phyloP scores from a whole-genome alignment of 2,329 filamentous ascomycete genomes.

The Teratosphaeria nubilosa region DNA sequence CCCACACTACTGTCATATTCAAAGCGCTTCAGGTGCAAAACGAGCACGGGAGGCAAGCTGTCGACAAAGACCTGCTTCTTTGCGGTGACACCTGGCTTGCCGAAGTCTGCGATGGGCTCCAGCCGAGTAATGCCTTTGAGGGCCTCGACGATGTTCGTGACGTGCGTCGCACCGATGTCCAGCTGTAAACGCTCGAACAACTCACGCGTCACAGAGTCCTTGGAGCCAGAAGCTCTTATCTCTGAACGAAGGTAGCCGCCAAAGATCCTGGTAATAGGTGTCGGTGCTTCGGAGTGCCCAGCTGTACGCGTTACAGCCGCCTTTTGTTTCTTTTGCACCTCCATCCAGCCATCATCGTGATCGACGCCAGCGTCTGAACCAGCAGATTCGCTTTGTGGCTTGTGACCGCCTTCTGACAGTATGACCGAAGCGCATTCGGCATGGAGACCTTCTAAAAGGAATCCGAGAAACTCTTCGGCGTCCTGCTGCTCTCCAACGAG shows the following conservation, averaged over 20 bases:
- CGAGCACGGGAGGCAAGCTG: conserved; percentile 78
- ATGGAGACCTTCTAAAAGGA: conserved; percentile 82
- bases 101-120: conserved; percentile 79
- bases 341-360: conserved; percentile 63
- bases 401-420: conserved; percentile 20
- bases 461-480: conserved; percentile 91
- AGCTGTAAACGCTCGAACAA: conserved; percentile 91
- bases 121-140: conserved; percentile 73
- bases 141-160: conserved; percentile 87
- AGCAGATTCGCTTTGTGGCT: conserved; percentile 19
- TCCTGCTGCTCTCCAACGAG: conserved; percentile 90
- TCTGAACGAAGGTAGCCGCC: conserved; percentile 85
- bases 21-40: conserved; percentile 93
- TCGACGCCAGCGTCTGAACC: conserved; percentile 36
- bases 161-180: conserved; percentile 78
- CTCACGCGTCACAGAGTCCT: conserved; percentile 84
- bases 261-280: conserved; percentile 89
- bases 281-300: conserved; percentile 43
- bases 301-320: conserved; percentile 77
- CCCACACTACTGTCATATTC: conserved; percentile 74
- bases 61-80: conserved; percentile 96
- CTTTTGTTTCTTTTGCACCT: conserved; percentile 88
- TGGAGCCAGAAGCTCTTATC: conserved; percentile 72
- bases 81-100: conserved; percentile 56
- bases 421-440: conserved; percentile 82